These are phyloP conservation scores for Aspergillus melleus DNA, from an alignment of 2,329 filamentous ascomycete genomes.

Conservation along the genomic window DNA sequence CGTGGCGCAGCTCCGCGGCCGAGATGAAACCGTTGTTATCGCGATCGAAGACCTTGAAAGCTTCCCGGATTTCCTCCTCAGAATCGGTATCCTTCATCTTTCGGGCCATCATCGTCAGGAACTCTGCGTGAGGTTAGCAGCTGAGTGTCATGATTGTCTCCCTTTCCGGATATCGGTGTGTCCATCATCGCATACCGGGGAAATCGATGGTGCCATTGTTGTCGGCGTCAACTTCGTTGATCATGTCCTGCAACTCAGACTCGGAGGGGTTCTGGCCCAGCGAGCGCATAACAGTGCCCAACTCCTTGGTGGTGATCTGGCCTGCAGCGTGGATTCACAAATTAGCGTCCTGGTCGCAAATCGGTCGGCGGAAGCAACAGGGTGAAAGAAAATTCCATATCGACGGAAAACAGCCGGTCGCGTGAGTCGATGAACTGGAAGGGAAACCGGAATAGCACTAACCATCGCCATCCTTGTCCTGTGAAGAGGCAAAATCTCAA, in stretches of 20 bases:
- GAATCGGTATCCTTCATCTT: constrained; percentile 95
- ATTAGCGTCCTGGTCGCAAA: constrained; percentile 11
- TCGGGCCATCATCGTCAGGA: constrained; percentile 89
- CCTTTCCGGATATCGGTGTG: background rate
- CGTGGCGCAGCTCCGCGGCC: constrained; percentile 80
- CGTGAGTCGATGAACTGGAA: background rate
- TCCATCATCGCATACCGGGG: constrained; percentile 62
- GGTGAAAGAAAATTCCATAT: background rate
- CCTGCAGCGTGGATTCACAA: constrained; percentile 50
- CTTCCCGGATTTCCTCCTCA: constrained; percentile 86
- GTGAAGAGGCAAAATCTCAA: constrained; percentile 22
- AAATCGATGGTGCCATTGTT: constrained; percentile 94
- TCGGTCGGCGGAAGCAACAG: background rate
- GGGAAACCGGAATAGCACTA: constrained; percentile 47
- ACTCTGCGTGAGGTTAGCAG: constrained; percentile 57
- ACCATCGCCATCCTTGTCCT: constrained; percentile 94
- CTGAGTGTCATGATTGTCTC: background rate
- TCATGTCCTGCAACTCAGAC: constrained; percentile 90
- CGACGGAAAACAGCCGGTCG: constrained; percentile 4
- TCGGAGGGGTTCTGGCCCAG: constrained; percentile 87
- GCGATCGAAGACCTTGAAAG: constrained; percentile 87
- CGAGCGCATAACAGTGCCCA: constrained; percentile 88
- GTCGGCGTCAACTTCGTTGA: constrained; percentile 89
- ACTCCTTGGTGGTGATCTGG: constrained; percentile 88
- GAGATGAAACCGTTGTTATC: constrained; percentile 93